A percentile compares a stretch with the other conserved stretches of the same genome.
Evolutionary conservation across 805 yeast species (phyloP).

Genomic region (Lipomyces mesembrius): DNA sequence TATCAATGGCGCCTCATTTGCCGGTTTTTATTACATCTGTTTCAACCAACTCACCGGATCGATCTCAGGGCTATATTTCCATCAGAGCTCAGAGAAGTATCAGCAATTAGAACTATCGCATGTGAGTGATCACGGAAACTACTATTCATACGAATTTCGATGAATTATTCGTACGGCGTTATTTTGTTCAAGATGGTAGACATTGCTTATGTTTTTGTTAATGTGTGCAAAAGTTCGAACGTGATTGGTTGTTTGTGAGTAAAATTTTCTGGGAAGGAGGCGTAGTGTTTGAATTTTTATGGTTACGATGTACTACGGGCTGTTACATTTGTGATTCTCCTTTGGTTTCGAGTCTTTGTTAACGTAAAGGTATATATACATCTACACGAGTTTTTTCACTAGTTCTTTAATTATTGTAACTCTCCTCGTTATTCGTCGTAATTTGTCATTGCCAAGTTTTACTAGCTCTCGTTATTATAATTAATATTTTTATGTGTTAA

Average conservation of each 20-base stretch:
- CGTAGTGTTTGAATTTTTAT: neutral
- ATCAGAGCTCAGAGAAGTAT: constrained; percentile 73
- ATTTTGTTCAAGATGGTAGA: neutral
- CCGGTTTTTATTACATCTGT: constrained; percentile 88
- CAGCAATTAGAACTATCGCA: constrained; percentile 70
- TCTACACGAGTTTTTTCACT: neutral
- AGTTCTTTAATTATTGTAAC: too few species aligned
- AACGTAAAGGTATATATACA: neutral
- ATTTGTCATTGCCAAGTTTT: too few species aligned
- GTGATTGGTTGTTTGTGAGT: neutral
- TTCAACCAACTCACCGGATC: constrained; percentile 77
- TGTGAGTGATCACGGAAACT: constrained; percentile 28
- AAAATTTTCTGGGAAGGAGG: neutral
- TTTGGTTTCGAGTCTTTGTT: neutral
- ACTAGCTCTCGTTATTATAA: too few species aligned
- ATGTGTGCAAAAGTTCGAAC: neutral
- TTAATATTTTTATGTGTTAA: too few species aligned
- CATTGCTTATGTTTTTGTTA: neutral
- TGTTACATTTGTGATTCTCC: neutral
- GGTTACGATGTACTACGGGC: neutral
- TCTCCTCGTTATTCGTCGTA: neutral
- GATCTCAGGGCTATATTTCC: constrained; percentile 81
- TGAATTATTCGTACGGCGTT: constrained; percentile 13
- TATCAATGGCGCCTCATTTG: constrained; percentile 78
- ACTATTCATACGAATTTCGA: constrained; percentile 36